Conservation (phyloP, 371 early-diverging fungal species). For the Rhizomucor miehei region DNA sequence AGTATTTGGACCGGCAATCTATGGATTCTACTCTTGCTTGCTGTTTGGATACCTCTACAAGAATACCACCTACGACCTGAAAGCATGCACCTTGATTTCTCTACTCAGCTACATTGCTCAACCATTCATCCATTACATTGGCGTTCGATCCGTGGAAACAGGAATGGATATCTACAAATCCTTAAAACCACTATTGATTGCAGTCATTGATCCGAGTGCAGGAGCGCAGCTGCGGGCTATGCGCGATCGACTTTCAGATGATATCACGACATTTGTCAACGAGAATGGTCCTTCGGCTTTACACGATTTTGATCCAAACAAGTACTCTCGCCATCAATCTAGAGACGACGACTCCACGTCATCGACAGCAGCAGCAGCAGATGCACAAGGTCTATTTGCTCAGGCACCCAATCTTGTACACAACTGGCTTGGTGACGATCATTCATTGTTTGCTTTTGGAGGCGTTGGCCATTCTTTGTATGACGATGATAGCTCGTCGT, state of each 20-base stretch:
- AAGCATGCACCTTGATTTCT: conserved; percentile 3
- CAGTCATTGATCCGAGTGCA: conserved; percentile 16
- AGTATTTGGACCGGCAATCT: conserved; percentile 60
- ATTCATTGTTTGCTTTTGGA: conserved; percentile 8
- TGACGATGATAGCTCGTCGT: neutral
- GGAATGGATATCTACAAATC: conserved; percentile 59
- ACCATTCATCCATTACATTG: conserved; percentile 51
- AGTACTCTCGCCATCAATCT: conserved; percentile 22
- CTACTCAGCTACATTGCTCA: conserved; percentile 32
- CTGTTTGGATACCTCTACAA: conserved; percentile 19
- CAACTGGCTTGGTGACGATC: conserved; percentile 11
- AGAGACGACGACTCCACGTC: conserved; percentile 1
- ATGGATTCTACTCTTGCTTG: conserved; percentile 52
- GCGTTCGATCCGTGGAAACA: conserved; percentile 55
- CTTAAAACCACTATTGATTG: conserved; percentile 22
- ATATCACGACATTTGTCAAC: conserved; percentile 37
- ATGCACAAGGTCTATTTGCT: conserved; percentile 4
- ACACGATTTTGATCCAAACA: conserved; percentile 34
- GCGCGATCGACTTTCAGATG: conserved; percentile 27
- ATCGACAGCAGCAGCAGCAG: conserved; percentile 1
- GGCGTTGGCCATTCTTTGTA: neutral
- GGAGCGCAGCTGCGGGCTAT: conserved; percentile 21
- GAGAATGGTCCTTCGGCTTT: conserved; percentile 33
- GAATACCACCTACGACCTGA: conserved; percentile 4
- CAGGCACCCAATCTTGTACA: conserved; percentile 4